Base-by-base conservation (phyloP, 495 filamentous ascomycete genomes). In the Durotheca rogersii region DNA sequence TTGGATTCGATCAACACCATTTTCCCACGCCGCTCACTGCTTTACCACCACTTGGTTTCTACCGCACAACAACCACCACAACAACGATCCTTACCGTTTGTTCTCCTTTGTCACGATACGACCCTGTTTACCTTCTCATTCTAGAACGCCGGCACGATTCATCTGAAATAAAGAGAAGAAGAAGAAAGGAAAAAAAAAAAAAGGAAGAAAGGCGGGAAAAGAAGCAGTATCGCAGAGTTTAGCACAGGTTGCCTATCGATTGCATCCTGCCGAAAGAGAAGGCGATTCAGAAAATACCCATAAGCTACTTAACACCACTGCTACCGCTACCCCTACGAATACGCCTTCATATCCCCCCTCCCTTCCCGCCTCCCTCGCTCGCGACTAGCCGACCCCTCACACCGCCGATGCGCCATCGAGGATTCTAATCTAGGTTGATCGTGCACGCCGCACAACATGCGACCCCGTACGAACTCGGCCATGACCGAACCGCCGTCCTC, bases 401-500 rank as follows among this genome's bases (percentile, higher is more conserved):
- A 59, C 56, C 50, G 56, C 50, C 50, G 30, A 59, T 59, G 56
- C 56, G 52, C 51, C 57, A 21, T 51, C 51, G 51, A 38, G 20
- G 42, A 30, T 47, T 45, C 39, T 60, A 52, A 39, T 42, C 51
- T 41, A 42, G 51, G 44, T 56, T 47, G 47, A 52, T 44, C 54
- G 46, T 52, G 51, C 51, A 48, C 20, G 52, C 46, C 42, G 52
- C 57, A 56, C 19, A 51, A 16, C 41, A 44, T 39, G 5, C 47
- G 34, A 60, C 27, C 10, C 17, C 45, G 35, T 40, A 49, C 18
- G 21, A 58, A 52, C n/a, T n/a, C n/a, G n/a, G n/a, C 58, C 65
- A 81, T 84, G 76, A 80, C 84, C 41, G 83, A 85, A 58, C 72
- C 77, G 60, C 77, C 81, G 39, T 82, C 86, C 33, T 82, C 82